phyloP scores from a whole-genome alignment of 169 alveolate species.

The Cryptosporidium meleagridis region DNA sequence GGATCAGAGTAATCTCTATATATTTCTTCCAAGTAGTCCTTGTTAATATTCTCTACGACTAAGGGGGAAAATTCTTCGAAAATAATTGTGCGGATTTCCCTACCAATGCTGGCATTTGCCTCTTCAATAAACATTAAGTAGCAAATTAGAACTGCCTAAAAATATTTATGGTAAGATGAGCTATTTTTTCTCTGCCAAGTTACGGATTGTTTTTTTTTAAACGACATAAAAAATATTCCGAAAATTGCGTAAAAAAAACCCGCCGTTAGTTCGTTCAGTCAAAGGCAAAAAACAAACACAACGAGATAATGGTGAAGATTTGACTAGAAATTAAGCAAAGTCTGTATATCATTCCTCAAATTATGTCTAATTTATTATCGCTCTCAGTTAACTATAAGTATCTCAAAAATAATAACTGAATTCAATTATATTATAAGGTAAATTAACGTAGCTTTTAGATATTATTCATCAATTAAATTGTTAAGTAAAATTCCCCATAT shows the following conservation, averaged over 20 bases:
- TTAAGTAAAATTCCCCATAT: background rate
- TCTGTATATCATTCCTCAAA: background rate
- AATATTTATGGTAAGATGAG: background rate
- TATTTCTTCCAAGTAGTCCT: slow-evolving; percentile 14
- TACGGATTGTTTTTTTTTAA: background rate
- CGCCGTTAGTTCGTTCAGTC: background rate
- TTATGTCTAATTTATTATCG: background rate
- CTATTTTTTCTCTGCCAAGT: background rate
- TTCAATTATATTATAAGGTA: background rate
- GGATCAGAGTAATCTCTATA: slow-evolving; percentile 65
- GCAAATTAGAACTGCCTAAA: background rate
- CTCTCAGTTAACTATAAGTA: background rate
- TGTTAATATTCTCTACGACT: slow-evolving; percentile 19
- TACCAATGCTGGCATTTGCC: slow-evolving; percentile 44
- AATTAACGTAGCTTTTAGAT: background rate
- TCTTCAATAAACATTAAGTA: slow-evolving; percentile 27
- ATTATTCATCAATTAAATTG: background rate
- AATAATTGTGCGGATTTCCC: slow-evolving; percentile 36
- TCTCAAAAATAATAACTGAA: background rate
- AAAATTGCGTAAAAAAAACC: slow-evolving; percentile 9
- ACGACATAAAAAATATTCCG: background rate
- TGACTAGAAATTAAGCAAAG: background rate
- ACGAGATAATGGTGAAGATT: background rate
- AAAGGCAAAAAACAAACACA: background rate
- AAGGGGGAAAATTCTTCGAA: slow-evolving; percentile 44